Base-by-base conservation (phyloP, 148 eudicot genomes). In the Gaultheria prostrata region DNA sequence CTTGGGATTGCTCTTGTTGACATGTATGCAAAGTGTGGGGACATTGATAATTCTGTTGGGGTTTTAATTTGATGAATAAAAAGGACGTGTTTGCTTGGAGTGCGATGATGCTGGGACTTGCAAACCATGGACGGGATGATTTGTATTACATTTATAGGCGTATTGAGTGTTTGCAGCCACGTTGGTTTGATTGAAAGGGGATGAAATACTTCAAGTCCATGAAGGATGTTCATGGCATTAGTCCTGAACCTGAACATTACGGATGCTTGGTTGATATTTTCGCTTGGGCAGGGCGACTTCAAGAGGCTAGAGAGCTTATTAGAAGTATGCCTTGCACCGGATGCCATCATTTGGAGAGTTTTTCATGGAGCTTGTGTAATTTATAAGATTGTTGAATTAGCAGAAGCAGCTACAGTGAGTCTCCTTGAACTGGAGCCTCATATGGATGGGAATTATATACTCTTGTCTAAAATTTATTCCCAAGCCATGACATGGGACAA, bases 1-100 rank as follows among this genome's bases (percentile, higher is more conserved):
- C 61, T 83, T 14, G 76, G 76, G 39, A 83, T 81, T 3, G 63
- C 81, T 76, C 74, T 83, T 18, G 63, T 83, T 7, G 59, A 83
- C 61, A 83, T 83, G 85, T 77, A 83, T 77, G 81, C 81, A 63
- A 83, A 83, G 75, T 83, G 85, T 30, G 81, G 85, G 48, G 81
- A 83, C 32, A 83, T 83, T 13, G 85, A 76, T 48, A 83, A 20
- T 63, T 79, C 85, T 46, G 32, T 51, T 30, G 45, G 74, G 10
- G 71, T 77, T 76, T 83, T 83, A 24, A 63, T 28, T 77, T 45
- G 48, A 63, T 83, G 85, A 77, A 53, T 46, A 46, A 46, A 9
- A 83, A 53, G 63, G 85, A 83, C 54, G 85, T 83, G 17, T 65
- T 77, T 26, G 43, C 79, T 45, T 77, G 85, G 85, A 83, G 85